Base-by-base conservation (phyloP, 2,329 filamentous ascomycete species). In the Phoma herbarum region DNA sequence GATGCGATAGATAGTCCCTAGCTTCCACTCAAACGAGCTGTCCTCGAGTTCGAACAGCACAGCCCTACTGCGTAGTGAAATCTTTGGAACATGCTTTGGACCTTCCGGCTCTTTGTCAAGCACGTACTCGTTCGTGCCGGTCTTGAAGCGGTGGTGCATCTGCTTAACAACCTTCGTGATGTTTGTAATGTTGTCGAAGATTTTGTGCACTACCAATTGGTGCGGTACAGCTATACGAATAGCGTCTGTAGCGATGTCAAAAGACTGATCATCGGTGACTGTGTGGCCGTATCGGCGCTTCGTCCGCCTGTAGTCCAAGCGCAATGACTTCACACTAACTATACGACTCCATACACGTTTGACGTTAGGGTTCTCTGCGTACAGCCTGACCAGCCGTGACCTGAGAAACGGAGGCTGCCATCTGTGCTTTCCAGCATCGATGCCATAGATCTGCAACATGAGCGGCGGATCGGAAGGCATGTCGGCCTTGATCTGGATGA, bases 21-120 rank as follows among this genome's bases (percentile, higher is more conserved):
- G 82, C 74, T 97, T 98, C 91, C 93, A 99, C 75, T 99, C 95
- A 70, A 99, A 99, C 0, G 92, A 90, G 48, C 95, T 94, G 74
- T 99, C 95, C 78, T 99, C 95, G 33, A 99, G 83, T 72, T 98
- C 94, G 59, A 99, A 94, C 2, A 97, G 80, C 23, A 99, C 83
- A 5, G 90, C 91, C 68, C 91, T 90, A 53, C 90, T 90, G 50
- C 93, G 87, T 10, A 99, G 66, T 0, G 93, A 94, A 22, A 99
- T 82, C 71, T 91, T 94, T 1, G 95, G 95, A 0, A 99, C 88
- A 44, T 86, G 82, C 75, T 96, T 98, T 0, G 96, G 92, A 0
- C 85, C 89, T 76, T 97, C 92, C 0, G 95, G 92, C 10, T 85
- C 85, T 77, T 97, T 97, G 16, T 90, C 88, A 2, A 97, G 82